Evolutionary conservation across 2,329 filamentous ascomycete species (phyloP).

Genomic region (Beauveria varroae): DNA sequence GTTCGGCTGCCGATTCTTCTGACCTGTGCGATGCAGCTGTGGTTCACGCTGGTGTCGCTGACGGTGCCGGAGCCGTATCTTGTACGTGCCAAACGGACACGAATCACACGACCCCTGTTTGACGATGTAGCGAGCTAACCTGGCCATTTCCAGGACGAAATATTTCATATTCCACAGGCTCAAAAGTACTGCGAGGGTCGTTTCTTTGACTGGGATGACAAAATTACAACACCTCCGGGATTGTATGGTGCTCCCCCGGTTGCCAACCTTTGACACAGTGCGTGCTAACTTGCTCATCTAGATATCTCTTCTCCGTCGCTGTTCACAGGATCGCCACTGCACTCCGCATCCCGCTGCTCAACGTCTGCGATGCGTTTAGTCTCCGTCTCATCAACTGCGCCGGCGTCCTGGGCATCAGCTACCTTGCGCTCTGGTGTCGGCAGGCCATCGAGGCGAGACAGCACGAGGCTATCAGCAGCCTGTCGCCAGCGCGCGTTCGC

Average conservation of each 20-base stretch:
- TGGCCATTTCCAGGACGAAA: constrained; percentile 56
- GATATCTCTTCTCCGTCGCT: constrained; percentile 36
- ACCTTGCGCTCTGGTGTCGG: constrained; percentile 44
- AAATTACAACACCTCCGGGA: constrained; percentile 93
- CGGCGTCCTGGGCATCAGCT: constrained; percentile 30
- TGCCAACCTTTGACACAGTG: not conserved
- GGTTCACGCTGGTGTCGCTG: constrained; percentile 30
- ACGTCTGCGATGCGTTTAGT: constrained; percentile 21
- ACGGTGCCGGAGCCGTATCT: constrained; percentile 47
- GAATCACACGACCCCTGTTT: not conserved
- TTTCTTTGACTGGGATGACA: constrained; percentile 82
- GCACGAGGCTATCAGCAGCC: constrained; percentile 15
- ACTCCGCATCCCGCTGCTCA: constrained; percentile 2
- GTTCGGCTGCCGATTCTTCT: constrained; percentile 10
- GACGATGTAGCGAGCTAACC: not conserved
- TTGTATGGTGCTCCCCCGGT: constrained; percentile 44
- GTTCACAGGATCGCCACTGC: not conserved
- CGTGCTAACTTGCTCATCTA: constrained; percentile 16
- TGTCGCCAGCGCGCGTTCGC: constrained; percentile 9
- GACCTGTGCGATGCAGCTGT: constrained; percentile 16
- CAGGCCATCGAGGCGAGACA: constrained; percentile 40
- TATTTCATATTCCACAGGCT: constrained; percentile 86
- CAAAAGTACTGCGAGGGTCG: constrained; percentile 74
- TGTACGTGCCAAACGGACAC: constrained; percentile 25
- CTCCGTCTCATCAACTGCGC: constrained; percentile 44